Evolutionary conservation across 805 yeast genomes (phyloP), one percentile per base, ranked within the genome.

Genomic region (Vanderwaltozyma verrucispora): DNA sequence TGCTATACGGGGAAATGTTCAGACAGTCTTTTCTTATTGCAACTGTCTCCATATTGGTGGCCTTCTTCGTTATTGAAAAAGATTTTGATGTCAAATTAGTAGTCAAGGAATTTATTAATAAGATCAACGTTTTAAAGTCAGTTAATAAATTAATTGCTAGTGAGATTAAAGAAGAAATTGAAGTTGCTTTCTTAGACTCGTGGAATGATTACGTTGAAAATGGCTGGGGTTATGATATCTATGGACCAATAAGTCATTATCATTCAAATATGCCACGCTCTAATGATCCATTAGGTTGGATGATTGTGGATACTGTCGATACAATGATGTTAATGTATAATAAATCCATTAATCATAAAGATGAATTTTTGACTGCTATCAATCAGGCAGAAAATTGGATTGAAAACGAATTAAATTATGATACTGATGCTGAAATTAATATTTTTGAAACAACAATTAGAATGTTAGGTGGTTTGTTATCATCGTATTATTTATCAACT

Each of bases 401-500:
- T 34, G 68, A 71, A 33, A 63, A 77, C 39, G 85, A 75, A 35
- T 65, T 88, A 45, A 68, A 67, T 37, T 87, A 84, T 54, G 74
- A 77, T 48, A 74, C 83, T 47, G 82, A 85, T 54, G 74, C 77
- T 43, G 72, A 72, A 26, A 92, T 85, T 30, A 86, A 80, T 53
- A 78, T 86, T 5, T 88, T 88, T 60, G 96, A 87, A 56, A 86
- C 96, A n/a, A 85, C 96, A 5, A 87, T 85, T 45, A 70, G 96
- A 54, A 85, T 88, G 94, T 64, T 88, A 19, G 96, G 96, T 31
- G 96, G 96, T 0, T 65, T 88, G n/a, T 62, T 88, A 34, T 80
- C 95, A 3, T 94, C 95, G 0, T 75, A 74, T 52, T 78, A 83
- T 46, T 21, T 38, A 3, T 71, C 88, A 2, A 63, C 69, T 12